Percentiles rank a stretch among this genome's conserved stretches.
Conservation (phyloP, 352 stramenopile genomes). For the Phytophthora gonapodyides region DNA sequence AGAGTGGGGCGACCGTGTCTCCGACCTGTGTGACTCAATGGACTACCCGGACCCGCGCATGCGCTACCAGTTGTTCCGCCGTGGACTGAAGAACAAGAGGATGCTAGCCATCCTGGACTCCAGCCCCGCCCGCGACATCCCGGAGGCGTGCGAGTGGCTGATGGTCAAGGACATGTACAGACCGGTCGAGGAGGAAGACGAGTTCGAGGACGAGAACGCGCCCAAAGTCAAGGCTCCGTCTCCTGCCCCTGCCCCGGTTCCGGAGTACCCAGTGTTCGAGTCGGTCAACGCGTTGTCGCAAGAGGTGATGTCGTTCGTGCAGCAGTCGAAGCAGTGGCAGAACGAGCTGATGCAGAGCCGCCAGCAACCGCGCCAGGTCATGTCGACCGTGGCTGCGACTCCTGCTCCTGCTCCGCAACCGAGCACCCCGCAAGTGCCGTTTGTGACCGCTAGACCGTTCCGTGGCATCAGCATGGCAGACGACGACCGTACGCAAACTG, state of each 20-base stretch:
- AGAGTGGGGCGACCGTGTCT: conserved; percentile 6
- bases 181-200: neutral
- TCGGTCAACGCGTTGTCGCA: too few species aligned
- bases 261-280: neutral
- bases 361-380: neutral
- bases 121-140: neutral
- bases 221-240: too few species aligned
- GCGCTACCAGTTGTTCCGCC: neutral
- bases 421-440: neutral
- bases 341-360: neutral
- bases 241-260: too few species aligned
- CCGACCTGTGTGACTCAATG: conserved; percentile 6
- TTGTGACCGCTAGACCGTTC: neutral
- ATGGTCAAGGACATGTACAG: conserved; percentile 9
- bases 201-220: neutral
- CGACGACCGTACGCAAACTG: neutral
- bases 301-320: too few species aligned
- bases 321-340: neutral
- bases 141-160: conserved; percentile 1
- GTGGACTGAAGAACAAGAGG: neutral
- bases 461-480: neutral
- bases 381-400: too few species aligned
- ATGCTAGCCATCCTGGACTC: conserved; percentile 3
- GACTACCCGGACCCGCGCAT: neutral
- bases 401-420: neutral